Conservation (phyloP, 2,329 filamentous ascomycete genomes). For the Penicillium digitatum region DNA sequence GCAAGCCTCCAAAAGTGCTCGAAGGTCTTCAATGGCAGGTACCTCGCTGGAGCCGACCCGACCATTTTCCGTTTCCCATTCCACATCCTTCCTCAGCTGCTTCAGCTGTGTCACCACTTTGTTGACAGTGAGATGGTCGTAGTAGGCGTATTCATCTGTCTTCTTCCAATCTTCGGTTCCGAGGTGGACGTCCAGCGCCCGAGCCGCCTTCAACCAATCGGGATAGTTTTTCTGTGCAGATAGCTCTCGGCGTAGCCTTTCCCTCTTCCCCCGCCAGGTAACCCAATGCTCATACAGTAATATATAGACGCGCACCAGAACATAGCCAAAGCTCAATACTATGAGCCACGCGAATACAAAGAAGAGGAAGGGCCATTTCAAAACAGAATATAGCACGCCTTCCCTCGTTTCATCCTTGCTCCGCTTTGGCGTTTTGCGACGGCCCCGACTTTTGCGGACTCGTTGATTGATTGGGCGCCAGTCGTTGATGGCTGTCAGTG, state of each 20-base stretch:
- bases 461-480: constrained; percentile 85
- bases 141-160: constrained; percentile 64
- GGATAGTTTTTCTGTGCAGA: constrained; percentile 68
- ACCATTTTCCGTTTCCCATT: constrained; percentile 33
- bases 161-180: constrained; percentile 60
- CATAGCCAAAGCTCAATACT: constrained; percentile 68
- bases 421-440: constrained; percentile 48
- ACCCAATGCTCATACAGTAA: constrained; percentile 87
- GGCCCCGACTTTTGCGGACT: constrained; percentile 48
- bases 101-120: constrained; percentile 72
- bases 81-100: constrained; percentile 40
- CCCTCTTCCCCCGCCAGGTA: constrained; percentile 78
- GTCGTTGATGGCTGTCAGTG: constrained; percentile 86
- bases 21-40: constrained; percentile 68
- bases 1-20: constrained; percentile 75
- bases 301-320: constrained; percentile 82
- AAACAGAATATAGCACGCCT: constrained; percentile 79
- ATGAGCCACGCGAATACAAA: constrained; percentile 77
- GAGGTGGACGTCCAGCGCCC: constrained; percentile 72
- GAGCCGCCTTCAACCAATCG: constrained; percentile 78
- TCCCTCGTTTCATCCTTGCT: constrained; percentile 90
- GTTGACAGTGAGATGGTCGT: constrained; percentile 79
- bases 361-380: constrained; percentile 88
- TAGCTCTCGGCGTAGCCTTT: constrained; percentile 67
- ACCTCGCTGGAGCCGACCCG: constrained; percentile 28